Conservation (phyloP, 192 early-diverging fungal species). For the Paraglomus occultum region DNA sequence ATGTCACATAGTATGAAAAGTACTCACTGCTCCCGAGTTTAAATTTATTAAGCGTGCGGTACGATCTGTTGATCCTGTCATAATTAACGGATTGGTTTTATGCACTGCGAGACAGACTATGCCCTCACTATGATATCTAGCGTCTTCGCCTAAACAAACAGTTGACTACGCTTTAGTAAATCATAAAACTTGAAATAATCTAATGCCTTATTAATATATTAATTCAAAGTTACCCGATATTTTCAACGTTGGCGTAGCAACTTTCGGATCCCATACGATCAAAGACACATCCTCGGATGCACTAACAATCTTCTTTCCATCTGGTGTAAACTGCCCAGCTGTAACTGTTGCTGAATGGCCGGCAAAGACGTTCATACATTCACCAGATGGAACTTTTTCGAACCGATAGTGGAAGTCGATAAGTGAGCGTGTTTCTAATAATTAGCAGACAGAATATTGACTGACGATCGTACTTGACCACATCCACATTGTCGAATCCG, state of each 20-base stretch:
- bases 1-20: not conserved
- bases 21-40: slow-evolving; percentile 61
- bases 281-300: slow-evolving; percentile 81
- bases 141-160: slow-evolving; percentile 51
- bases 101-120: slow-evolving; percentile 77
- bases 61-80: slow-evolving; percentile 82
- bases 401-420: not conserved
- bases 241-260: slow-evolving; percentile 61
- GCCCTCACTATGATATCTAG: slow-evolving; percentile 78
- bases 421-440: not conserved
- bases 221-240: slow-evolving; percentile 44
- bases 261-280: slow-evolving; percentile 93
- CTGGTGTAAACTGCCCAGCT: slow-evolving; percentile 86
- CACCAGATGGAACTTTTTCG: slow-evolving; percentile 66
- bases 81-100: slow-evolving; percentile 69
- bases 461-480: slow-evolving; percentile 57
- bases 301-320: slow-evolving; percentile 84
- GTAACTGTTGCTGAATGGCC: slow-evolving; percentile 84
- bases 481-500: slow-evolving; percentile 96
- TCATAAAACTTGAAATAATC: too few relatives aligned
- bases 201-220: not conserved
- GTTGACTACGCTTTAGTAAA: slow-evolving; percentile 8
- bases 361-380: slow-evolving; percentile 92
- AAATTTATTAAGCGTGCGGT: slow-evolving; percentile 77
- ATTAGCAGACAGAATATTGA: slow-evolving; percentile 19